phyloP scores from a whole-genome alignment of 2,329 filamentous ascomycete species.

The Diaporthe velutina region DNA sequence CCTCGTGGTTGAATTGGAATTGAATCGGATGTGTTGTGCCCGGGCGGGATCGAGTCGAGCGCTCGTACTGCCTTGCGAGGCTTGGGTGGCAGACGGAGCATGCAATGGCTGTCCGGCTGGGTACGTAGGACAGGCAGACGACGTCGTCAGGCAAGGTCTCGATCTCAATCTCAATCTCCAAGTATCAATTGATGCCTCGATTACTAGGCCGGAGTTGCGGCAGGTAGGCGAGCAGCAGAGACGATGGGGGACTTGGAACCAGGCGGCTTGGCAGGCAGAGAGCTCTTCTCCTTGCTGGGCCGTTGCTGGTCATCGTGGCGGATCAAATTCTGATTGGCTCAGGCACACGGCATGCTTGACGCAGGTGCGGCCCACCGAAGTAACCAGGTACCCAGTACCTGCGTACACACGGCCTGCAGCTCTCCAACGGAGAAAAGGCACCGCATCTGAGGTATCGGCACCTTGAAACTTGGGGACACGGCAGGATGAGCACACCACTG shows the following conservation, averaged over 20 bases:
- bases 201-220: constrained; percentile 34
- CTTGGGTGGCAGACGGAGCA: constrained; percentile 7
- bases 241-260: neutral
- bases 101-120: constrained; percentile 14
- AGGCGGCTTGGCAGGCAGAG: constrained; percentile 8
- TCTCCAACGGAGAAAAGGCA: neutral
- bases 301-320: constrained; percentile 33
- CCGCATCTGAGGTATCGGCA: neutral
- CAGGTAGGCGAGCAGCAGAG: constrained; percentile 3
- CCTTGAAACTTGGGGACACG: neutral
- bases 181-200: constrained; percentile 36
- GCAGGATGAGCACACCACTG: neutral
- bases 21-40: neutral
- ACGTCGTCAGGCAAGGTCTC: constrained; percentile 14
- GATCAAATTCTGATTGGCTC: constrained; percentile 37
- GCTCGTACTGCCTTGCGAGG: constrained; percentile 23
- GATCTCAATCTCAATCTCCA: neutral
- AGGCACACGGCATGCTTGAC: neutral
- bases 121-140: neutral
- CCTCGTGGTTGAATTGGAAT: neutral
- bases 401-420: neutral
- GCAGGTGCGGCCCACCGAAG: neutral
- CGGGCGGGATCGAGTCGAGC: constrained; percentile 15
- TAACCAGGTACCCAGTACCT: neutral
- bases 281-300: neutral